These are phyloP conservation scores for Pyricularia pennisetigena DNA, from an alignment of 2,329 filamentous ascomycete species.

Conservation along the genomic window DNA sequence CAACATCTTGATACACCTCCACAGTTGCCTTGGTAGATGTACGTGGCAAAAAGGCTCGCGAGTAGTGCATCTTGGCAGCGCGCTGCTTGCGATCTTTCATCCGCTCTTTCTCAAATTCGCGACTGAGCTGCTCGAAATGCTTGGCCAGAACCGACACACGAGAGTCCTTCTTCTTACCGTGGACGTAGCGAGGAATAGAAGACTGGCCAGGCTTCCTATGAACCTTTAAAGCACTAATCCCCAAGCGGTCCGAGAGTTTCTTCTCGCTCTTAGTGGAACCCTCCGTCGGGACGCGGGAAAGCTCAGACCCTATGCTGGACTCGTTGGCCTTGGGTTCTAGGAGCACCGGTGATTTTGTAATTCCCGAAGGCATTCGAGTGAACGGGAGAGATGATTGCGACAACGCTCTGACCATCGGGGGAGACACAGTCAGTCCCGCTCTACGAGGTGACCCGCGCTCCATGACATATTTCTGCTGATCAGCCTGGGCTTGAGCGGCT, in stretches of 20 bases:
- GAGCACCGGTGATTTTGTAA: slow-evolving; percentile 28
- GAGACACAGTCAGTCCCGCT: slow-evolving; percentile 33
- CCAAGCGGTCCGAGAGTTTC: slow-evolving; percentile 65
- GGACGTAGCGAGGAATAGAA: slow-evolving; percentile 79
- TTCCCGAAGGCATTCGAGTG: slow-evolving; percentile 33
- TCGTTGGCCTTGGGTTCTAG: slow-evolving; percentile 17
- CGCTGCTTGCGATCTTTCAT: slow-evolving; percentile 75
- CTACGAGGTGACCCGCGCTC: slow-evolving; percentile 29
- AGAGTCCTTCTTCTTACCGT: slow-evolving; percentile 60
- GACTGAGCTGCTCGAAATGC: slow-evolving; percentile 92
- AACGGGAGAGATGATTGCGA: slow-evolving; percentile 39
- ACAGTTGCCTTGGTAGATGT: slow-evolving; percentile 93
- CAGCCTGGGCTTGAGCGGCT: slow-evolving; percentile 13
- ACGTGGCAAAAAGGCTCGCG: slow-evolving; percentile 72
- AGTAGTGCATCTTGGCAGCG: slow-evolving; percentile 63
- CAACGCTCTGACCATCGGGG: slow-evolving; percentile 42
- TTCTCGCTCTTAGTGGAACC: slow-evolving; percentile 51
- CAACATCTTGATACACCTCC: slow-evolving; percentile 88
- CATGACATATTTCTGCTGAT: slow-evolving; percentile 10
- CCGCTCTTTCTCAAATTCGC: slow-evolving; percentile 92
- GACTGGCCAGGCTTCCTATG: slow-evolving; percentile 52
- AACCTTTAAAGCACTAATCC: slow-evolving; percentile 53
- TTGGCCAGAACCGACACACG: slow-evolving; percentile 87
- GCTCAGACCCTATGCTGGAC: not conserved
- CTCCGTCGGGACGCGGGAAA: slow-evolving; percentile 15